These are phyloP conservation scores for Aspergillus nidulans DNA, from an alignment of 495 filamentous ascomycete species.

Conservation along the genomic window DNA sequence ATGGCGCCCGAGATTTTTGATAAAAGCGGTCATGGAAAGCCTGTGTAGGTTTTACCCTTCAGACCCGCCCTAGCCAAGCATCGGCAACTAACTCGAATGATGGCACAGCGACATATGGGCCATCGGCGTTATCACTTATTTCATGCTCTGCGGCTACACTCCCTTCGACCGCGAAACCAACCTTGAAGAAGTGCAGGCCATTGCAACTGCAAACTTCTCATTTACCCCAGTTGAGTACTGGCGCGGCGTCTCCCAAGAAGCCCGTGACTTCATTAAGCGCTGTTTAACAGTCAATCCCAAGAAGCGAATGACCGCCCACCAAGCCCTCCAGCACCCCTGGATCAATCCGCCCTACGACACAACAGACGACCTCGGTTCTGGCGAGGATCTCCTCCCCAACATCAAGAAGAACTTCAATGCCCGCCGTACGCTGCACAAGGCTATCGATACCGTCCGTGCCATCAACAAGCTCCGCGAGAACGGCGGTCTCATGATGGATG, in stretches of 20 bases:
- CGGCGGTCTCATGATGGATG: constrained; percentile 78
- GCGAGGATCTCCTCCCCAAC: constrained; percentile 77
- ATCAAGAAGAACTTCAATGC: constrained; percentile 99
- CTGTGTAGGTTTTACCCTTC: constrained; percentile 53
- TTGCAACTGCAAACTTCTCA: constrained; percentile 90
- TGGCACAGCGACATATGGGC: constrained; percentile 66
- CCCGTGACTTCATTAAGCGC: constrained; percentile 82
- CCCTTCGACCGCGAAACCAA: constrained; percentile 97
- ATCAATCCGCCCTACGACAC: constrained; percentile 56
- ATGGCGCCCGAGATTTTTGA: constrained; percentile 86
- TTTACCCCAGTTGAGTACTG: constrained; percentile 97
- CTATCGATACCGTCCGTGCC: constrained; percentile 96
- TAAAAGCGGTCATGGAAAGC: constrained; percentile 73
- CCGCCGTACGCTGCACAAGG: constrained; percentile 84
- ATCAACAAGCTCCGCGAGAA: constrained; percentile 95
- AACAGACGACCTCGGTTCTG: constrained; percentile 33
- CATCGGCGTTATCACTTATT: constrained; percentile 85
- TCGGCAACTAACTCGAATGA: not conserved
- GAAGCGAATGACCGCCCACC: constrained; percentile 87
- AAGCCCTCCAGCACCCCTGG: constrained; percentile 86
- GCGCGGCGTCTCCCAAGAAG: constrained; percentile 81
- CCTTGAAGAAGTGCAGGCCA: constrained; percentile 98
- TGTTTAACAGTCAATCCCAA: constrained; percentile 87
- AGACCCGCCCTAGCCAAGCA: not conserved
- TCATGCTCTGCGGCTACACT: constrained; percentile 95